Percentiles rank a stretch among this genome's conserved stretches.
These are phyloP conservation scores for Aegilops umbellulata DNA, from an alignment of 176 grass and related monocot genomes.

Conservation along the genomic window DNA sequence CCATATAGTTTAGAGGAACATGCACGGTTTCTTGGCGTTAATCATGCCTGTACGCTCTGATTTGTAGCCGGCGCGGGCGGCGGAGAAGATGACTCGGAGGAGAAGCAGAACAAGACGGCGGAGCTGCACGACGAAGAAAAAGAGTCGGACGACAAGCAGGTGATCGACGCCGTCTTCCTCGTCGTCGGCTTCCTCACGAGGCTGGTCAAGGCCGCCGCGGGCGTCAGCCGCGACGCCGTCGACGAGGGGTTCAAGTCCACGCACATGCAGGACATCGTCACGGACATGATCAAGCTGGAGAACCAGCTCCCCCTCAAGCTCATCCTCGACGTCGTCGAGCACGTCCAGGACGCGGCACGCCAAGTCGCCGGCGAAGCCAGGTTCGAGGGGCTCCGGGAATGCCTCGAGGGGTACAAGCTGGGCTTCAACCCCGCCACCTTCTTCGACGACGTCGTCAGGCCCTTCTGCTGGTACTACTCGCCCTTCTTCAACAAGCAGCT, in stretches of 20 bases:
- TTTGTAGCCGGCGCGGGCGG: not conserved
- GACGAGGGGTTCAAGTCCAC: slow-evolving; percentile 32
- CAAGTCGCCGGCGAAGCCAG: fast-evolving
- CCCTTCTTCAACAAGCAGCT: slow-evolving; percentile 27
- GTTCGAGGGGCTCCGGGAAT: not conserved
- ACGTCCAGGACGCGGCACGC: not conserved
- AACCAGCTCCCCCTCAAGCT: slow-evolving; percentile 34
- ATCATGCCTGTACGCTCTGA: too few species aligned
- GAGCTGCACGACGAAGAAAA: not conserved
- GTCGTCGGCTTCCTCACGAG: slow-evolving; percentile 47
- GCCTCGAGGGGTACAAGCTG: not conserved
- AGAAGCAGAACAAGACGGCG: not conserved
- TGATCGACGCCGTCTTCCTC: slow-evolving; percentile 49
- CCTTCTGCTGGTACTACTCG: slow-evolving; percentile 63
- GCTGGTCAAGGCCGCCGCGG: not conserved
- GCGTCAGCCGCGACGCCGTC: slow-evolving; percentile 9
- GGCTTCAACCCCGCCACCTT: not conserved
- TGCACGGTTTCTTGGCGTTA: too few species aligned
- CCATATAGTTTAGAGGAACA: too few species aligned
- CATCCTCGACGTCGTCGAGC: slow-evolving; percentile 1
- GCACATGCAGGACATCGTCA: slow-evolving; percentile 45
- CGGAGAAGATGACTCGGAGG: not conserved
- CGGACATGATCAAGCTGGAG: slow-evolving; percentile 54
- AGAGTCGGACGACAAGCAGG: not conserved
- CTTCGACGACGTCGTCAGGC: not conserved